Base-by-base conservation (phyloP, 2,329 filamentous ascomycete genomes). In the Paecilomyces variotii region DNA sequence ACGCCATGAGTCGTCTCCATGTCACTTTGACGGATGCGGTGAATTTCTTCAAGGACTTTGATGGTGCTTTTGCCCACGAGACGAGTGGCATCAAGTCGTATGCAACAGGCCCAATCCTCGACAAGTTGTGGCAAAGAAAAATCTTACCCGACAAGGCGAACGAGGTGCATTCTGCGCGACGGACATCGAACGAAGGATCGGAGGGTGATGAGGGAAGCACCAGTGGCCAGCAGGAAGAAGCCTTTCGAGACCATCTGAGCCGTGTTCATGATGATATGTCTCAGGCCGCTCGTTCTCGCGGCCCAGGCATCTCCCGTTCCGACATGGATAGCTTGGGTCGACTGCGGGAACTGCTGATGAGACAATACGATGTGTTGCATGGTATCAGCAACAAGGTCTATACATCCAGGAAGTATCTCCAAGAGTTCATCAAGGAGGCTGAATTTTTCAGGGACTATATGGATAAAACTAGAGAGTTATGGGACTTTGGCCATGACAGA, bases 11-110 rank as follows among this genome's bases (percentile, higher is more conserved):
- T 4, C 59, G 59, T 32, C 55, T 67, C 4, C 55, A 57, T 54
- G 52, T 35, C 4, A 59, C 62, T 1, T 50, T 69, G 6, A 57
- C 51, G 14, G 59, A 64, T 19, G 61, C 65, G 2, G 62, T 62
- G 14, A 32, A 56, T 7, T 63, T 64, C 53, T 68, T 67, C 58
- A 60, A 57, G 4, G 49, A 56, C 11, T 65, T 70, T 27, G 30
- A 54, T 6, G 19, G 19, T 25, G 52, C n/a, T n/a, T 61, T 60
- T 34, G 28, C 45, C 10, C 12, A 53, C 14, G 60, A 61, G 10
- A 61, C 45, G 30, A 39, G n/a, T 4, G n/a, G 55, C 2, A 52
- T 57, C 39, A 53, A 53, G 3, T 19, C 55, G 12, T 59, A 60
- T 34, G 25, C 34, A 12, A 14, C 34, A 6, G 3, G 39, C 10